Evolutionary conservation across 2,329 filamentous ascomycete species (phyloP).

Genomic region (Zymoseptoria pseudotritici): DNA sequence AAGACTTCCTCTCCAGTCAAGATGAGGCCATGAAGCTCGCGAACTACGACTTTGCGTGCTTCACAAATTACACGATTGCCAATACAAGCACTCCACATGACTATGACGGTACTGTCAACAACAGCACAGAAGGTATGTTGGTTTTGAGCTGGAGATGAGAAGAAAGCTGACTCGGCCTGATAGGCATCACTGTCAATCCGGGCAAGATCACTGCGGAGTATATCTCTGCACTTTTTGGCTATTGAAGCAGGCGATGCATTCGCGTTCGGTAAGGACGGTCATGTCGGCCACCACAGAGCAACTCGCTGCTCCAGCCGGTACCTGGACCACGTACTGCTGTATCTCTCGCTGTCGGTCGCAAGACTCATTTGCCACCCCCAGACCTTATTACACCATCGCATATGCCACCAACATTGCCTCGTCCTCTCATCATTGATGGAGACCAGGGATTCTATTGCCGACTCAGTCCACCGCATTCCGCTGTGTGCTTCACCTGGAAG

Average conservation of each 20-base stretch:
- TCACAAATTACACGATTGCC: conserved; percentile 40
- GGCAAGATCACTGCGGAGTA: conserved; percentile 19
- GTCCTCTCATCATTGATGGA: too few relatives aligned
- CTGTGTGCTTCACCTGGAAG: too few relatives aligned
- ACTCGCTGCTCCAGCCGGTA: background rate
- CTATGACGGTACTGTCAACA: conserved; percentile 33
- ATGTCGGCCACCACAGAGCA: background rate
- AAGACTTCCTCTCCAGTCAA: conserved; percentile 21
- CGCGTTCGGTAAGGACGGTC: background rate
- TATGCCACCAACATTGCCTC: too few relatives aligned
- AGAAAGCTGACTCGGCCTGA: background rate
- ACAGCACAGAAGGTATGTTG: conserved; percentile 5
- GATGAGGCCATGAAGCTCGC: conserved; percentile 9
- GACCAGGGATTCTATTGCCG: too few relatives aligned
- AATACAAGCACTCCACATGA: conserved; percentile 34
- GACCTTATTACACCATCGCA: too few relatives aligned
- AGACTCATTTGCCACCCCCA: background rate
- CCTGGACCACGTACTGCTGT: background rate
- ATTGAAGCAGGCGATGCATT: background rate
- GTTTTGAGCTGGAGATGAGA: background rate
- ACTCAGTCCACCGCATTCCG: too few relatives aligned
- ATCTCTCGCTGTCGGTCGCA: background rate
- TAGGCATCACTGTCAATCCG: conserved; percentile 15
- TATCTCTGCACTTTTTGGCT: background rate
- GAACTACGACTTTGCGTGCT: conserved; percentile 44